Percentiles rank a stretch among this genome's conserved stretches.
These are phyloP conservation scores for Tetrapisispora taiwanensis DNA, from an alignment of 805 yeast genomes.

Conservation along the genomic window DNA sequence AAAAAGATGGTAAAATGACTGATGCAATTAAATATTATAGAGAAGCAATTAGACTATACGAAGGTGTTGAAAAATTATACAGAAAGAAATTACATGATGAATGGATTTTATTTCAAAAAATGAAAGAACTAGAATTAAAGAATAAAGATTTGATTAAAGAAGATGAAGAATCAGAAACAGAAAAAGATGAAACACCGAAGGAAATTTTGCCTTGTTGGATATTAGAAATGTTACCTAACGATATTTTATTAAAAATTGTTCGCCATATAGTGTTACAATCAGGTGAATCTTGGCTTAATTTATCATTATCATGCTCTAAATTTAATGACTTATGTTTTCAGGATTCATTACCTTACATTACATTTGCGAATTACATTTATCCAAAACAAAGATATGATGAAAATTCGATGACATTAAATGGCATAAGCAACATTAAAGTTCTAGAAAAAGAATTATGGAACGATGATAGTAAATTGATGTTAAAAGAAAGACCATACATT, in stretches of 20 bases:
- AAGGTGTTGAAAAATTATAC: constrained; percentile 57
- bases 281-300: constrained; percentile 56
- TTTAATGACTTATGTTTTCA: constrained; percentile 50
- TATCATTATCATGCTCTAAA: constrained; percentile 49
- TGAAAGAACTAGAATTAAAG: constrained; percentile 8
- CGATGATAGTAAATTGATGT: constrained; percentile 30
- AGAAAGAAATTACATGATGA: constrained; percentile 44
- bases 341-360: constrained; percentile 40
- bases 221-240: constrained; percentile 43
- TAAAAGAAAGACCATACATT: constrained; percentile 56
- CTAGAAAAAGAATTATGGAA: constrained; percentile 35
- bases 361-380: constrained; percentile 41
- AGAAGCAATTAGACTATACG: constrained; percentile 48
- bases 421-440: constrained; percentile 27
- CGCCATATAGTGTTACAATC: constrained; percentile 36
- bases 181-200: constrained; percentile 8
- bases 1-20: constrained; percentile 62
- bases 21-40: constrained; percentile 72
- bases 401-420: constrained; percentile 31
- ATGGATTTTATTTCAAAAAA: constrained; percentile 24
- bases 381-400: constrained; percentile 45
- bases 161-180: constrained; percentile 6
- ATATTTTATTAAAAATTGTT: constrained; percentile 44
- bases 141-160: constrained; percentile 4
- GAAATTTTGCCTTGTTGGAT: constrained; percentile 33